Base-by-base conservation (phyloP, 768 basidiomycete species). In the Lentinus tigrinus region DNA sequence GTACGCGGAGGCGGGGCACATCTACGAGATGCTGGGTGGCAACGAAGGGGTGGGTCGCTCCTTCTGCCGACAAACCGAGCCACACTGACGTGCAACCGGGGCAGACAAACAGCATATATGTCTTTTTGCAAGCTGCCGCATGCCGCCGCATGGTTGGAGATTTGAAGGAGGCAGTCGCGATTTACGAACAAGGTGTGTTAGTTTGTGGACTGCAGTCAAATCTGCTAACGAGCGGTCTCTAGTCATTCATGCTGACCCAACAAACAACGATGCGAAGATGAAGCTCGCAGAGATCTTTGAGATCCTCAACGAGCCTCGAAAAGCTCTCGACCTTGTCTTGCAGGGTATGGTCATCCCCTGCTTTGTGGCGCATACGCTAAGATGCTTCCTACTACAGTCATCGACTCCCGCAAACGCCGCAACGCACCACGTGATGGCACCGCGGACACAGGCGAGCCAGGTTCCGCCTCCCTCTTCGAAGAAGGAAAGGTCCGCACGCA, bases 241-340 rank as follows among this genome's bases (percentile, higher is more conserved):
- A 96, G 95, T 95, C 28, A 77, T 89, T 17, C 76, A 80, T 3
- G 83, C 83, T 1, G 90, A 95, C 68, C 87, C 92, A 0, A 78
- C 80, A 0, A 82, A 92, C 63, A 84, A 85, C 65, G 91, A 95
- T 27, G 88, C 87, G 26, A 94, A 93, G 71, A 87, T 95, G 82
- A 89, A 91, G 61, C 80, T 98, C 0, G 96, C 95, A 0, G 91
- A 91, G 62, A 84, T 95, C 14, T 92, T 93, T 62, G 96, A 99
- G 70, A 85, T 91, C 11, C 73, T 88, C 62, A 85, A 89, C 43
- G 84, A 94, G 61, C 85, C 89, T 1, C 77, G 85, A 16, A 88
- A 88, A 67, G 96, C 96, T 0, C 78, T 97, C 0, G 86, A 90
- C 7, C 74, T 97, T 0, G 89, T 95, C 14, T 87, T 88, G 51